Base-by-base conservation (phyloP, 768 basidiomycete genomes). In the Suillus sp. region DNA sequence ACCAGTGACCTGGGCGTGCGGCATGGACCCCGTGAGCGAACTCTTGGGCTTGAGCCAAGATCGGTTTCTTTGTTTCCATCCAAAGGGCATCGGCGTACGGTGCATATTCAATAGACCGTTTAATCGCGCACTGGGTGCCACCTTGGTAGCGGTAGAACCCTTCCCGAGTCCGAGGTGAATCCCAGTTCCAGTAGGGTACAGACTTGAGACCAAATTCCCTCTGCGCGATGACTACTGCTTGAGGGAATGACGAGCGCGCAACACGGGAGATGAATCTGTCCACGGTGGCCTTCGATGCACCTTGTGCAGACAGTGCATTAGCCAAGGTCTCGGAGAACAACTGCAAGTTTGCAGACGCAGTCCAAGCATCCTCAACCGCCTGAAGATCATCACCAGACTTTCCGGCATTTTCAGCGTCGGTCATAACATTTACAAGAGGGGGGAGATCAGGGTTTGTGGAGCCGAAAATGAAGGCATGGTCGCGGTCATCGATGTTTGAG, bases 51-150 rank as follows among this genome's bases (percentile, higher is more conserved):
- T 99, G 97, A 3, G 87, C 78, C 59, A 96, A 78, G 75, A 98
- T 96, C 16, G 97, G 97, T 68, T 86, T 90, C 81, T 95, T 94
- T 53, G 97, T 99, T 82, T 96, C 94, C 95, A 96, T 96, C 93
- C 94, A 95, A 68, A 96, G 71, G 61, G 93, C 78, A 75, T 96
- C 95, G 58, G 94, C 92, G 76, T 96, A 95, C 3, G 96, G 96
- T 34, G 95, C 95, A 71, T 93, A 98, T 32, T 94, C 95, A 63
- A 95, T 81, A 20, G 91, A 92, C 64, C 96, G 93, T 77, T 92
- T 90, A 71, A 99, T 84, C 11, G 95, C 95, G 72, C 95, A 96
- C 72, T 93, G 88, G 5, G 96, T 99, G 9, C 96, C 96, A 64
- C 96, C 96, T 77, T 96, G 93, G 82, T 96, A 98, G 67, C 96